These are phyloP conservation scores for Aspergillus novofumigatus DNA, from an alignment of 2,329 filamentous ascomycete genomes.

Conservation along the genomic window DNA sequence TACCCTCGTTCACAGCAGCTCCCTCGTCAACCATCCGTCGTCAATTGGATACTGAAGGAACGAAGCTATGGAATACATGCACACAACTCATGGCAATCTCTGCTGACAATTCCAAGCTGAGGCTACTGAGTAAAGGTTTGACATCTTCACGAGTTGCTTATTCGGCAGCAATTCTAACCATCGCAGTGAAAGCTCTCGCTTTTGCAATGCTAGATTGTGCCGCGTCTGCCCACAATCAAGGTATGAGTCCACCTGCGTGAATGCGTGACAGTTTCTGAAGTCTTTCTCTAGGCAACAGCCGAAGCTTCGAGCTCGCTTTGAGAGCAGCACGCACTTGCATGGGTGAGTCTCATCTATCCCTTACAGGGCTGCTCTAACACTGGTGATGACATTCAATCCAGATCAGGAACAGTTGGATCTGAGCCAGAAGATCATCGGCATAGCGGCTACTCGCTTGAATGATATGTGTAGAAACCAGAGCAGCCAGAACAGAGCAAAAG, in stretches of 20 bases:
- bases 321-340: conserved; percentile 63
- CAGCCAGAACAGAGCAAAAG: conserved; percentile 6
- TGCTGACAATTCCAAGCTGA: conserved; percentile 5
- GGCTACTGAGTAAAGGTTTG: conserved; percentile 19
- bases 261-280: neutral
- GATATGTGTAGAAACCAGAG: conserved; percentile 13
- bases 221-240: conserved; percentile 11
- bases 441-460: conserved; percentile 56
- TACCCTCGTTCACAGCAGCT: conserved; percentile 7
- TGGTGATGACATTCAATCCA: conserved; percentile 17
- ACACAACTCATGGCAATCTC: conserved; percentile 14
- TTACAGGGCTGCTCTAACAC: too few species aligned
- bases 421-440: conserved; percentile 60
- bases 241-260: conserved; percentile 2
- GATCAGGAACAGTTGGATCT: conserved; percentile 54
- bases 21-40: conserved; percentile 8
- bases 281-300: conserved; percentile 40
- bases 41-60: conserved; percentile 29
- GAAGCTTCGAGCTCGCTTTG: conserved; percentile 64
- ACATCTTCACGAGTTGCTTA: neutral
- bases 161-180: neutral
- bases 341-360: conserved; percentile 35
- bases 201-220: conserved; percentile 65
- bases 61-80: conserved; percentile 38
- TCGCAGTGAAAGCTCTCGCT: conserved; percentile 53